Conservation (phyloP, 2,329 filamentous ascomycete species). For the Trichoderma brevicompactum region DNA sequence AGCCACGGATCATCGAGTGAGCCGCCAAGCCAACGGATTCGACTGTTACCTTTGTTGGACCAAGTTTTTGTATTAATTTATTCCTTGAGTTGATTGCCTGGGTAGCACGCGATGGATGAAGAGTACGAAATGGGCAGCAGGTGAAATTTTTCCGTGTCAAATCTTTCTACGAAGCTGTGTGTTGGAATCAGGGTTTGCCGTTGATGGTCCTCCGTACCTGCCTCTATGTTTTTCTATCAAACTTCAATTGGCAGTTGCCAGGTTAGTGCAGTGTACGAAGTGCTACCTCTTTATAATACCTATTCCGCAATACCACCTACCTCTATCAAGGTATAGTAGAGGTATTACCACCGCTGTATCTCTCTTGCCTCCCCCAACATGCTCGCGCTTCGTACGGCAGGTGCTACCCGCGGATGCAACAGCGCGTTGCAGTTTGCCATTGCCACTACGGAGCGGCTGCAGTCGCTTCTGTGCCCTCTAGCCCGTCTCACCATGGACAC, state of each 20-base stretch:
- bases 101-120: background rate
- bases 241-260: too few relatives aligned
- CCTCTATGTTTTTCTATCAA: too few relatives aligned
- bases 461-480: background rate
- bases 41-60: background rate
- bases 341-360: background rate
- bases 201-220: too few relatives aligned
- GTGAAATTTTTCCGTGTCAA: background rate
- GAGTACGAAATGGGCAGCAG: background rate
- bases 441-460: too few relatives aligned
- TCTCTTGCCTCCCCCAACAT: background rate
- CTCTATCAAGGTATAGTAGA: too few relatives aligned
- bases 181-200: too few relatives aligned
- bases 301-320: too few relatives aligned
- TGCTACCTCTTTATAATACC: too few relatives aligned
- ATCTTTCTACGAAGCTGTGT: too few relatives aligned
- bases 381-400: background rate
- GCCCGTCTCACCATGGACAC: background rate
- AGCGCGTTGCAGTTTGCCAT: background rate
- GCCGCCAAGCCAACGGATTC: background rate
- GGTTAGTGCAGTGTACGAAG: too few relatives aligned
- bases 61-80: too few relatives aligned
- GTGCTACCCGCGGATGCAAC: background rate
- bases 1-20: background rate
- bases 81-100: background rate